Evolutionary conservation across 1,284 basidiomycete species (phyloP), one percentile per base, ranked within the genome.

Genomic region (Heterobasidion irregulare): DNA sequence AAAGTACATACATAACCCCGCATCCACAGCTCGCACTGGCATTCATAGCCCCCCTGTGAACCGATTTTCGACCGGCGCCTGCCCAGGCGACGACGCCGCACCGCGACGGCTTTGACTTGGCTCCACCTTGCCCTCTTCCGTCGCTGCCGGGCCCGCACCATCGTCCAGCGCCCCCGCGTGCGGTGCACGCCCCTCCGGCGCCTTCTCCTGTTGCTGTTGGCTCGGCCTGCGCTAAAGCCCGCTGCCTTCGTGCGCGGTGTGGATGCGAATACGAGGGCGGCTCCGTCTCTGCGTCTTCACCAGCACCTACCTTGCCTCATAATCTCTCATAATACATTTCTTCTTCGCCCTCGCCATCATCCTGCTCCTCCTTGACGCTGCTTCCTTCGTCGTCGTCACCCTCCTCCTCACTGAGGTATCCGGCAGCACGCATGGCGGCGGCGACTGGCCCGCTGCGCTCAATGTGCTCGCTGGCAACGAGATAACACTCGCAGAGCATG

Each of bases 401-500:
- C 47, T 88, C 85, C 2, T 89, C 87, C 56, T 91, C 90, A 58
- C 85, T 86, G 38, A 76, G 77, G 72, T 94, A 97, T 38, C 95
- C 95, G 1, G 83, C 94, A 19, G 84, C 80, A 56, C 94, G 79
- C 35, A 99, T 96, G 51, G 94, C 95, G 26, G 94, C 93, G 47
- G 90, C 90, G 16, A 99, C 91, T 9, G 93, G 94, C 5, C 97
- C 96, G 52, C 86, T 86, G 54, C 96, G 78, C 74, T 98, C 93
- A 76, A 98, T 92, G 68, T 87, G 83, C 76, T 98, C 96, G 60
- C 88, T 92, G 52, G 94, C 93, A 55, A 98, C 94, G 56, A 99
- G 82, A 72, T 98, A 99, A 61, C 96, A 78, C 57, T 95, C 94
- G 67, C 92, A 95, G 56, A 99, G 79, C 93, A 98, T 97, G 64